These are phyloP conservation scores for Phytophthora hibernalis DNA, from an alignment of 352 stramenopile genomes.

Conservation along the genomic window DNA sequence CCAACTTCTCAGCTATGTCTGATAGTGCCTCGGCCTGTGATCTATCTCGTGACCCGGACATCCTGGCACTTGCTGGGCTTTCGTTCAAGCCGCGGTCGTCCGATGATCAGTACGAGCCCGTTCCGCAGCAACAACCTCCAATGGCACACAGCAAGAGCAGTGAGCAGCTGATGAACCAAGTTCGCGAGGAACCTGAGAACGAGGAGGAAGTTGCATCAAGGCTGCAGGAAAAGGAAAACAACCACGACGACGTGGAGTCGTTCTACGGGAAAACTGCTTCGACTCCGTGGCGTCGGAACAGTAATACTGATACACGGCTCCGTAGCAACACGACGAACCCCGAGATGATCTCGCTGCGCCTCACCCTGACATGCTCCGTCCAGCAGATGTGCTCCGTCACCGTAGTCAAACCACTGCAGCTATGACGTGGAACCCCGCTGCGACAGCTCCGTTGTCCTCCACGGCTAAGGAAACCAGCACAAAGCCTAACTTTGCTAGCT, in stretches of 20 bases:
- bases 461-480: conserved; percentile 12
- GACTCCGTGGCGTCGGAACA: conserved; percentile 25
- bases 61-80: conserved; percentile 61
- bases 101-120: conserved; percentile 34
- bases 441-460: conserved; percentile 27
- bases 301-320: conserved; percentile 19
- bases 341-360: conserved; percentile 19
- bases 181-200: conserved; percentile 25
- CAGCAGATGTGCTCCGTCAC: conserved; percentile 41
- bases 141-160: conserved; percentile 20
- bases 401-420: conserved; percentile 34
- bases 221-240: not conserved
- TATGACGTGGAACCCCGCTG: conserved; percentile 30
- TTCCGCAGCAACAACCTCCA: not conserved
- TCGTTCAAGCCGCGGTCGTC: conserved; percentile 42
- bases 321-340: conserved; percentile 27
- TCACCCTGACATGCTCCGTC: conserved; percentile 25
- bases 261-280: conserved; percentile 9
- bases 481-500: conserved; percentile 26
- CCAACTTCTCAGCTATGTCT: conserved; percentile 56
- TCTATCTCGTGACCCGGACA: conserved; percentile 58
- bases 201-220: conserved; percentile 7
- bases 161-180: conserved; percentile 24
- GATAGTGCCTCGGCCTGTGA: conserved; percentile 47
- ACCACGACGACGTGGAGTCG: conserved; percentile 16